These are phyloP conservation scores for Scheffersomyces spartinae DNA, from an alignment of 805 yeast genomes.

Conservation along the genomic window DNA sequence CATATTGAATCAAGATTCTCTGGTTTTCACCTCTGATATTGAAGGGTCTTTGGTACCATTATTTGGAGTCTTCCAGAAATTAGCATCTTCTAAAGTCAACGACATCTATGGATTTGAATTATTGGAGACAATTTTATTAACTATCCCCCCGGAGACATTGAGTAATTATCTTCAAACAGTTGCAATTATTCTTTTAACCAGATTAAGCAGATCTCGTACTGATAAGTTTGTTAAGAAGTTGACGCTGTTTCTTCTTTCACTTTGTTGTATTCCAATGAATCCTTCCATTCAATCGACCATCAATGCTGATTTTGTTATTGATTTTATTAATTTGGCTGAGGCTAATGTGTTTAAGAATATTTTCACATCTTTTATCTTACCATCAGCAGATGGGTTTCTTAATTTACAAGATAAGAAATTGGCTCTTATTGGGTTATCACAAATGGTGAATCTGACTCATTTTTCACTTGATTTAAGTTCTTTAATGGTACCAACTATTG, in stretches of 20 bases:
- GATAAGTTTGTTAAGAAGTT: conserved; percentile 70
- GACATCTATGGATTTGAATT: conserved; percentile 81
- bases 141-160: conserved; percentile 39
- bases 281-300: conserved; percentile 24
- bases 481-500: conserved; percentile 17
- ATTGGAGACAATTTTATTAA: conserved; percentile 53
- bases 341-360: conserved; percentile 43
- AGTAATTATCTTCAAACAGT: conserved; percentile 55
- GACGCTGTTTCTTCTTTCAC: conserved; percentile 46
- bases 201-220: conserved; percentile 72
- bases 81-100: conserved; percentile 73
- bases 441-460: conserved; percentile 30
- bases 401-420: conserved; percentile 47
- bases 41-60: conserved; percentile 53
- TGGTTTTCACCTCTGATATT: conserved; percentile 21
- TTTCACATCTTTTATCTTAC: conserved; percentile 35
- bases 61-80: conserved; percentile 91
- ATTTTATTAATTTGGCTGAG: conserved; percentile 67
- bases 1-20: conserved; percentile 40
- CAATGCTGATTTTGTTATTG: conserved; percentile 39
- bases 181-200: conserved; percentile 63
- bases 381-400: conserved; percentile 37
- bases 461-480: too few species aligned
- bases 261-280: conserved; percentile 31
- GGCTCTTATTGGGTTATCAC: conserved; percentile 37